Evolutionary conservation across 306 rosid genomes (phyloP).

Genomic region (Bauhinia variegata): DNA sequence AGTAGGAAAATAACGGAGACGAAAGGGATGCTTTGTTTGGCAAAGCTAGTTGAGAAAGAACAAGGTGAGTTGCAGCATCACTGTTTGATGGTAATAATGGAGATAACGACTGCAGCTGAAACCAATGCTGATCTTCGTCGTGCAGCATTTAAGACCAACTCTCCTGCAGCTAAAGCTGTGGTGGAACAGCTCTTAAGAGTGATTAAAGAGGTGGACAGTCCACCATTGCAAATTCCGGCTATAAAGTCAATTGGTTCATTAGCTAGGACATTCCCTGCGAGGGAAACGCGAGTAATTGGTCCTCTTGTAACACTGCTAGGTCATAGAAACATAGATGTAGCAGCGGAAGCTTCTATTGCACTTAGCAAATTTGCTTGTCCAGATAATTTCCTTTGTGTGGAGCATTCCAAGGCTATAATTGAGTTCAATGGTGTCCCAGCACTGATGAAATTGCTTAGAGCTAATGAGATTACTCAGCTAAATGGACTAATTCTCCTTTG

Average conservation of each 20-base stretch:
- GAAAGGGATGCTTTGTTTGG: slow-evolving; percentile 84
- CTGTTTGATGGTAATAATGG: slow-evolving; percentile 78
- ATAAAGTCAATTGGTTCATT: slow-evolving; percentile 73
- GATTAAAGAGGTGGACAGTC: slow-evolving; percentile 60
- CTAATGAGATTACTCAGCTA: slow-evolving; percentile 49
- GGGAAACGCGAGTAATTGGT: slow-evolving; percentile 72
- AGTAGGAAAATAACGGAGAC: slow-evolving; percentile 77
- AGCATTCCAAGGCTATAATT: slow-evolving; percentile 73
- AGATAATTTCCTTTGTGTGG: slow-evolving; percentile 59
- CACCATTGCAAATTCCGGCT: slow-evolving; percentile 55
- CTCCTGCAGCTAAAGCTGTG: slow-evolving; percentile 77
- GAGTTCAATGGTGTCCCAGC: slow-evolving; percentile 64
- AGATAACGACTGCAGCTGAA: slow-evolving; percentile 73
- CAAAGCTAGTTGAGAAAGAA: slow-evolving; percentile 73
- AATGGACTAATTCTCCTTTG: slow-evolving; percentile 73
- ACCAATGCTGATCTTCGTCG: slow-evolving; percentile 68
- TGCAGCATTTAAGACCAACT: slow-evolving; percentile 70
- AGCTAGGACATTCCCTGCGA: slow-evolving; percentile 88
- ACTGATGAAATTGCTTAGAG: slow-evolving; percentile 64
- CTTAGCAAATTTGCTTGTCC: slow-evolving; percentile 70
- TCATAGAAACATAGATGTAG: slow-evolving; percentile 49
- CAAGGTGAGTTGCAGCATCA: slow-evolving; percentile 67
- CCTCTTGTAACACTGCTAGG: slow-evolving; percentile 65
- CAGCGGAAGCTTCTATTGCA: slow-evolving; percentile 71
- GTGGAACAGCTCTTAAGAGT: slow-evolving; percentile 75